Evolutionary conservation across 1,139 yeast genomes (phyloP), one percentile per base, ranked within the genome.

Genomic region (Entelexis sorbosivorans): DNA sequence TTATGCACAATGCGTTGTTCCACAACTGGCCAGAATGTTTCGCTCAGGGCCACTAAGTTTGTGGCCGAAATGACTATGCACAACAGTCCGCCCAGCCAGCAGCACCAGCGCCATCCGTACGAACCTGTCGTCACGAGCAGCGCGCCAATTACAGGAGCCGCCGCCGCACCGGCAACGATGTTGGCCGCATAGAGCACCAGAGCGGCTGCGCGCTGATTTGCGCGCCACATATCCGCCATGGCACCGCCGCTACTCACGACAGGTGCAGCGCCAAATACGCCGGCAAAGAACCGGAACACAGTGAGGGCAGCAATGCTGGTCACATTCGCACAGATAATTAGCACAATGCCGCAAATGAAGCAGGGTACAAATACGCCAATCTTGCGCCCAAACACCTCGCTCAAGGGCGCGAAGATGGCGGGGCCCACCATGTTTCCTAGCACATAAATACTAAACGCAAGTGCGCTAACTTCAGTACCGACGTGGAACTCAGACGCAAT

Each of bases 171-270:
- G 6, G 79, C 68, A 59, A 82, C 80, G 3, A 87, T 86, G 45
- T 82, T 75, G 49, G 79, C 70, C 22, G 85, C 76, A 60, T 79
- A 82, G 42, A 82, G 69, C 2, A 85, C 80, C 68, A 83, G 73
- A 8, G 88, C 86, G 42, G 80, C 72, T 6, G 86, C 87, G 56
- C 87, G 73, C 16, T 78, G 73, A 48, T 73, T 71, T 40, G 76
- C 75, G 8, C 7, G 11, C 66, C 75, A 77, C 44, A 83, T 72
- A 64, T 84, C 94, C 42, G 84, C 82, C 52, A 83, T 66, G n/a
- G 85, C 76, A 14, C 93, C 94, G 48, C 87, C 86, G n/a, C 83
- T 81, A 50, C 81, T 81, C 28, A 85, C 78, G 47, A 83, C 71
- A 24, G 87, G 86, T 8, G 86, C 81, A 10, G 86, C 75, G 0